Base-by-base conservation (phyloP, 441 rosid genomes). In the Populus trichocarpa region DNA sequence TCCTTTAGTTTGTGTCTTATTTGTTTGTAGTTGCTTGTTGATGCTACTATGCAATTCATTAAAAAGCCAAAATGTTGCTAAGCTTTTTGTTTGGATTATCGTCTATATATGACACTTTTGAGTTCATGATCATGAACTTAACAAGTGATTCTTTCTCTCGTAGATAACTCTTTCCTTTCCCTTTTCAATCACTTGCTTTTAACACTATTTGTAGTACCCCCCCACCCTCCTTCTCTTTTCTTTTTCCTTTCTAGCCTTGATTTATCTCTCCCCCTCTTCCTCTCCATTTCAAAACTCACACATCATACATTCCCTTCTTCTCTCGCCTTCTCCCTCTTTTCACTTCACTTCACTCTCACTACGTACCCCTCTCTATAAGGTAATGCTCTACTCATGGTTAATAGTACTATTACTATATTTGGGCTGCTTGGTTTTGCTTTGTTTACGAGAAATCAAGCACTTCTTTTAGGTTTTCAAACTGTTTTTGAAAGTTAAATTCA, bases 281-380 rank as follows among this genome's bases (percentile, higher is more conserved):
- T 35, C 70, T 23, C 53, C 50, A n/a, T 63, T 73, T 73, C 35
- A 36, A 63, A 72, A 26, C 50, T 25, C 35, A 69, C 65, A 2
- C 2, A 4, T 38, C 42, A 10, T 30, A 53, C 61, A 0, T 7
- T 35, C 35, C 13, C 70, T 30, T 30, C 3, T 30, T 30, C 32
- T 30, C 26, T 22, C 42, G 61, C 32, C 32, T 30, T 0, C 32
- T 30, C 32, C 46, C 50, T 12, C 18, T 26, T 32, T 64, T 64
- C 18, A n/a, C 57, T 12, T 25, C 69, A 14, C 73, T 30, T 36
- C 74, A 8, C 32, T 69, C 11, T 36, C 12, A 46, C 68, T 68
- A 35, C 30, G n/a, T n/a, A n/a, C 36, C 70, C 28, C 28, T 59
- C 72, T 57, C 33, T 73, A 14, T 61, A 69, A 82, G 86, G 87